Base-by-base conservation (phyloP, 1,139 yeast genomes). In the Candida tropicalis region DNA sequence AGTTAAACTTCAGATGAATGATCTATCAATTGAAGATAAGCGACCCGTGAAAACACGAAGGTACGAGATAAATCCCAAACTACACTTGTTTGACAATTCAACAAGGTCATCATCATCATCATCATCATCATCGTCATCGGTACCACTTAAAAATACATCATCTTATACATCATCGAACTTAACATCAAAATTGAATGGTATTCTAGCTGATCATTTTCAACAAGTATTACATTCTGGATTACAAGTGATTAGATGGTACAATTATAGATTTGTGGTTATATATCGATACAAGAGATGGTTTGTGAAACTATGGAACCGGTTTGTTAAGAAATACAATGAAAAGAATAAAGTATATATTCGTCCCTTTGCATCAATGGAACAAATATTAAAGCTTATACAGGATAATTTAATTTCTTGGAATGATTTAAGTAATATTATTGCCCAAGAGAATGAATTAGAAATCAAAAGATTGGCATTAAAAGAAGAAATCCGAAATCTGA, bases 261-360 rank as follows among this genome's bases (percentile, higher is more conserved):
- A 58, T 43, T 61, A 58, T 11, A 45, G 53, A 11, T 45, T 56
- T 9, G 28, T 72, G 27, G 47, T 72, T 12, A 49, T 59, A 3
- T 57, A 53, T 26, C 59, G 60, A 31, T 68, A 68, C 47, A 72
- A 70, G 44, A 42, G 44, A 42, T 73, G 78, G 78, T 56, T 62
- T 11, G 41, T 67, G n/a, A 54, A 71, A 40, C 52, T 72, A 45
- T 72, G 72, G 54, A 70, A 71, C 47, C 49, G 63, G 37, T 73
- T 70, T 48, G 52, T 69, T 4, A 50, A 48, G 38, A 60, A 63
- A 44, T 71, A 66, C 48, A 69, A 68, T 46, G 45, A 47, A 40
- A 45, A 47, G 39, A 54, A 58, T 13, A 46, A 46, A 6, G 45
- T 53, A 2, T 49, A 45, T 22, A 57, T 65, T 12, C 54, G 54